Base-by-base conservation (phyloP, 2,329 filamentous ascomycete species). In the Didymella arachidicola region DNA sequence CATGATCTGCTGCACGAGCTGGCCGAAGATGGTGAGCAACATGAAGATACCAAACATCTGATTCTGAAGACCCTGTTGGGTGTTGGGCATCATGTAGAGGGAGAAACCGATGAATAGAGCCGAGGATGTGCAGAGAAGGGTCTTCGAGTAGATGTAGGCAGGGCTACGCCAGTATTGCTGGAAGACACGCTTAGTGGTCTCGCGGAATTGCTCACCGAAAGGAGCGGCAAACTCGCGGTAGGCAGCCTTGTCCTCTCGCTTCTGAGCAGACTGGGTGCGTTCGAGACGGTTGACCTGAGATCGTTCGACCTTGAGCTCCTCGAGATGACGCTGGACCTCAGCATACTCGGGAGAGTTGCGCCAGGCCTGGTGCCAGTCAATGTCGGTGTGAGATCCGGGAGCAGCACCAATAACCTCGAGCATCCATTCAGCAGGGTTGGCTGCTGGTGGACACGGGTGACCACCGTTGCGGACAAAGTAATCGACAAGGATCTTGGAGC, bases 111-210 rank as follows among this genome's bases (percentile, higher is more conserved):
- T 91, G 75, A 94, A 96, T 12, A 96, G 83, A 4, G 88, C 82
- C 16, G 83, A 83, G 16, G 87, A 77, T 25, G 84, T 79, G 72
- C 88, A 92, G 18, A 96, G 87, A 1, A 83, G 80, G 0, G 83
- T 74, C 82, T 96, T 96, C 69, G 90, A 89, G 80, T 94, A 96
- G 76, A 97, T 93, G 80, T 96, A 96, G 5, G 88, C 85, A 0
- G 93, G 93, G 0, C 89, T 93, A 60, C 93, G 90, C 92, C 93
- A 96, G 83, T 95, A 96, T 76, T 96, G 92, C 72, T 93, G 86
- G 81, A 95, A 95, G 26, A 95, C 89, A 70, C 93, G 91, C 64
- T 84, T 75, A 18, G 86, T 84, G 56, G 92, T 90, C 71, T 88
- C 83, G 55, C 78, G 79, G 41, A 94, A 79, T 76, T 97, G 93